A percentile compares a stretch with the other conserved stretches of the same genome.
Evolutionary conservation across 2,329 filamentous ascomycete species (phyloP).

Genomic region (Cladorrhinum sp.): DNA sequence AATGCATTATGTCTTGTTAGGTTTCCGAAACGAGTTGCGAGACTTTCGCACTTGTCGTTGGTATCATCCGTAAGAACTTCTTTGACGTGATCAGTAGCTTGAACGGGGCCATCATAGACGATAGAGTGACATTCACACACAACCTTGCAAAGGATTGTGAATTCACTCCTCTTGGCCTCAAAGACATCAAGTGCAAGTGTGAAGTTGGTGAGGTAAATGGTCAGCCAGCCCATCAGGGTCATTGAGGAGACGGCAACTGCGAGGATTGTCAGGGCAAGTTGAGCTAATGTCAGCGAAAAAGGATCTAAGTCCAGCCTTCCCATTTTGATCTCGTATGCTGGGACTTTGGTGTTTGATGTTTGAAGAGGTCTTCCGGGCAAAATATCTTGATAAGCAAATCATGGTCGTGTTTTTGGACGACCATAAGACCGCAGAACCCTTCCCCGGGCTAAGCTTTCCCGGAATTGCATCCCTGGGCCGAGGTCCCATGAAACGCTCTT

Average conservation of each 20-base stretch:
- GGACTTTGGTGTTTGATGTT: too few species aligned
- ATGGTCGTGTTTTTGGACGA: not conserved
- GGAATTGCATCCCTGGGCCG: too few species aligned
- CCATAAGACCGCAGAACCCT: not conserved
- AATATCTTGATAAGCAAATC: not conserved
- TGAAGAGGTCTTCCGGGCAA: too few species aligned
- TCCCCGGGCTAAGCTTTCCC: not conserved
- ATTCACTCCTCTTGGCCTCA: not conserved
- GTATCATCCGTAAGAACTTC: not conserved
- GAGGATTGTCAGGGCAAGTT: not conserved
- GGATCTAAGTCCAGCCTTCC: not conserved
- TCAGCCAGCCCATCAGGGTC: not conserved
- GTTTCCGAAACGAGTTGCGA: not conserved
- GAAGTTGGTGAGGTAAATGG: not conserved
- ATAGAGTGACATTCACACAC: not conserved
- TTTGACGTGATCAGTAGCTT: not conserved
- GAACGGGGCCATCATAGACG: not conserved
- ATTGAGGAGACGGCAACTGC: not conserved
- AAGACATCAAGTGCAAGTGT: not conserved
- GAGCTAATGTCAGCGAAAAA: not conserved
- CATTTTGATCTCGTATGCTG: too few species aligned
- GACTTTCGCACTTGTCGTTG: not conserved
- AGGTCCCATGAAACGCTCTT: not conserved
- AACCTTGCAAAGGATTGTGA: not conserved
- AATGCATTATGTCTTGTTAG: not conserved